Conservation (phyloP, 2,329 filamentous ascomycete genomes). For the Hypoxylon sp. region DNA sequence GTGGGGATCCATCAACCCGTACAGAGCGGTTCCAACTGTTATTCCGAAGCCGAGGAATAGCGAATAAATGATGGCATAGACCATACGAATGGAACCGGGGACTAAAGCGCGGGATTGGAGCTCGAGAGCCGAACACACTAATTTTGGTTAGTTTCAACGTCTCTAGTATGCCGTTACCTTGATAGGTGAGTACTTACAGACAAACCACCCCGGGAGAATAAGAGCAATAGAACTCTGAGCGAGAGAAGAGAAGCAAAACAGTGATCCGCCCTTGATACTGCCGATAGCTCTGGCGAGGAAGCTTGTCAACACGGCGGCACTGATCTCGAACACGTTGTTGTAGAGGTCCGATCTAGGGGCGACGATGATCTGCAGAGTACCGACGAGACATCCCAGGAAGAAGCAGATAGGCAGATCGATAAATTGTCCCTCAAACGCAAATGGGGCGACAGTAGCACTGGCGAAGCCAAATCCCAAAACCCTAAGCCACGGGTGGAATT, state of each 20-base stretch:
- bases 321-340: constrained; percentile 64
- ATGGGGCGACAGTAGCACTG: constrained; percentile 47
- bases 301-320: constrained; percentile 72
- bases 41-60: constrained; percentile 79
- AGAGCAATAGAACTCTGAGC: constrained; percentile 80
- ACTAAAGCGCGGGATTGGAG: constrained; percentile 77
- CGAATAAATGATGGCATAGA: constrained; percentile 80
- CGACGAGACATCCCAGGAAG: constrained; percentile 48
- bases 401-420: constrained; percentile 50
- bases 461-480: constrained; percentile 49
- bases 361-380: constrained; percentile 75
- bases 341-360: constrained; percentile 80
- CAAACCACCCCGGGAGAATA: constrained; percentile 75
- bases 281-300: constrained; percentile 77
- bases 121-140: constrained; percentile 63
- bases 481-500: constrained; percentile 47
- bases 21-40: constrained; percentile 60
- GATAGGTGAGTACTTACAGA: constrained; percentile 43
- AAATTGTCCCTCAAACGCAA: constrained; percentile 47
- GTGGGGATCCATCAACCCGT: constrained; percentile 58
- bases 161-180: background rate
- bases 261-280: constrained; percentile 67
- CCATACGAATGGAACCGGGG: constrained; percentile 77
- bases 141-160: constrained; percentile 15
- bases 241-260: constrained; percentile 79